Percentiles rank a stretch among this genome's conserved stretches.
Conservation (phyloP, 306 rosid species). For the Mucuna pruriens region DNA sequence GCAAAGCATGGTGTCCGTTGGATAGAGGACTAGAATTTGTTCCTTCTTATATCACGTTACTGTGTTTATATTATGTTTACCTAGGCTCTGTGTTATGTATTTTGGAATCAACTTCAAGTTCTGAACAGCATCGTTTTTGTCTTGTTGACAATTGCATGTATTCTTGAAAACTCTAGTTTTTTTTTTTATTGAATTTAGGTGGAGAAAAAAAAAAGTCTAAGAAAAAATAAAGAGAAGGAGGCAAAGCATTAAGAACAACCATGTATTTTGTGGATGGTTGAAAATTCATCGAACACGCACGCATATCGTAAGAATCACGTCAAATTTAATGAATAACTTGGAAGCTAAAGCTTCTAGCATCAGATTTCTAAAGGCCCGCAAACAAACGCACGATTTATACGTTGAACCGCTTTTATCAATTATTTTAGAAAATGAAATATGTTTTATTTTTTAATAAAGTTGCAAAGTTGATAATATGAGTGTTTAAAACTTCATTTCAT, state of each 20-base stretch:
- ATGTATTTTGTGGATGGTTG: not conserved
- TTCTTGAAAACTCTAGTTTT: slow-evolving; percentile 18
- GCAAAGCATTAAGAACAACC: not conserved
- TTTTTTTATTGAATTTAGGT: not conserved
- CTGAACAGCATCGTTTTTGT: not conserved
- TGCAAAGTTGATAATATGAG: not conserved
- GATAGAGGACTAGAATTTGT: slow-evolving; percentile 71
- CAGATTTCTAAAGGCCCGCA: no score
- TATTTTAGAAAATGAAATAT: not conserved
- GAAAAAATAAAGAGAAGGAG: not conserved
- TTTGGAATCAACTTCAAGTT: not conserved
- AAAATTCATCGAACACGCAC: no score
- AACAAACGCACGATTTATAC: no score
- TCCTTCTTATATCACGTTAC: not conserved
- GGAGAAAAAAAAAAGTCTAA: not conserved
- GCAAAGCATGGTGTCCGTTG: slow-evolving; percentile 81
- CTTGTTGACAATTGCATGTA: slow-evolving; percentile 10
- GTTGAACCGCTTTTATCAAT: not conserved
- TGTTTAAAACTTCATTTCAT: no score
- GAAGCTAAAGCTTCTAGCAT: no score
- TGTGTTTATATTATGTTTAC: slow-evolving; percentile 18
- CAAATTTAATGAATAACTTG: no score
- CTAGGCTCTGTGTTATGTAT: slow-evolving; percentile 19
- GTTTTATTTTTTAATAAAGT: not conserved
- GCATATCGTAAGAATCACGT: no score